A percentile compares a stretch with the other conserved stretches of the same genome.
Conservation (phyloP, 1,284 basidiomycete species). For the Irpex sp. region DNA sequence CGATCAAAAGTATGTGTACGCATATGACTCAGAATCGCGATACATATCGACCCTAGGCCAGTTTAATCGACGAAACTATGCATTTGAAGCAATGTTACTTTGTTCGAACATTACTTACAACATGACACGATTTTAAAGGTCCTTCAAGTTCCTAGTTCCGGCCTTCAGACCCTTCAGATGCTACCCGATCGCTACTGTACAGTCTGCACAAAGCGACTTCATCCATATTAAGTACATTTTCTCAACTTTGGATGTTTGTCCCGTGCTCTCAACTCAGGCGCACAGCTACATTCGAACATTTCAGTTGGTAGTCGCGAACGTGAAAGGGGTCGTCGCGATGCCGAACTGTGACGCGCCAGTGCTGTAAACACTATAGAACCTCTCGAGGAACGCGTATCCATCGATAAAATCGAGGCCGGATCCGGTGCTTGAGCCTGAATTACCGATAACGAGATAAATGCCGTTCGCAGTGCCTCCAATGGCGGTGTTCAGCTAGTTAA, state of each 20-base stretch:
- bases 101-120: neutral
- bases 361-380: conserved; percentile 64
- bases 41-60: too few relatives aligned
- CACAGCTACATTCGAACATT: neutral
- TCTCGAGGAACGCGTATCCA: conserved; percentile 35
- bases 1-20: too few relatives aligned
- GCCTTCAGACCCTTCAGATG: neutral
- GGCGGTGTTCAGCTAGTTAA: conserved; percentile 24
- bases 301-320: conserved; percentile 1
- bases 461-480: conserved; percentile 23
- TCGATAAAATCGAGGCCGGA: neutral
- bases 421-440: conserved; percentile 16
- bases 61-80: neutral
- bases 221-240: neutral
- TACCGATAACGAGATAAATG: conserved; percentile 25
- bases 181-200: neutral
- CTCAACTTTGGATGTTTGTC: neutral
- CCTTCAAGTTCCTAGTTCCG: neutral
- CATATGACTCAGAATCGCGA: too few relatives aligned
- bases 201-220: neutral
- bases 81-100: too few relatives aligned
- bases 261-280: neutral
- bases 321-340: conserved; percentile 28
- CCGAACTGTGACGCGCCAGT: conserved; percentile 40
- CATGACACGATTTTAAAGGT: neutral